Base-by-base conservation (phyloP, 345 rosid genomes). In the Lagerstroemia speciosa region DNA sequence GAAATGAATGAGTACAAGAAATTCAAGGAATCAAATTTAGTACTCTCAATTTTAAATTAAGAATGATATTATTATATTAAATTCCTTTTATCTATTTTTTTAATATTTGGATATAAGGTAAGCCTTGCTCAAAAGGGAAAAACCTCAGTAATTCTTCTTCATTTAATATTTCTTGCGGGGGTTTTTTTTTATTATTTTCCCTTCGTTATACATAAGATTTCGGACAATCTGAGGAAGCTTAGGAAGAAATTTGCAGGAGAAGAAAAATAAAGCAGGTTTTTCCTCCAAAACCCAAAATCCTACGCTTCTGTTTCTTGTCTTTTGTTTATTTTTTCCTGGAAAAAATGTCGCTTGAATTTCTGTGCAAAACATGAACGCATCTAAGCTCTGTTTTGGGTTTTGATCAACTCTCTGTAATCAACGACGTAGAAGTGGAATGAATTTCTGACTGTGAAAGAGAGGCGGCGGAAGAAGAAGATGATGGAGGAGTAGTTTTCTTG, bases 171-270 rank as follows among this genome's bases (percentile, higher is more conserved):
- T 72, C 69, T 72, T 72, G 27, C 66, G 7, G 38, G 5, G 38
- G 7, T 5, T 9, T 36, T 4, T 36, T 27, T 48, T 24, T n/a
- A n/a, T n/a, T n/a, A n/a, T n/a, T n/a, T n/a, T n/a, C n/a, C n/a
- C 33, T 52, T 71, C n/a, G 31, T 40, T 65, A 66, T 65, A 65
- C 67, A 17, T 62, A 60, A 45, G 55, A 60, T 27, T 72, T 72
- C 70, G 60, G 75, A 72, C 71, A 58, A 33, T 73, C 61, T 43
- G 62, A 38, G 67, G 76, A 73, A 67, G 68, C 71, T 67, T 67
- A 67, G 76, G 63, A 67, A 67, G 48, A 69, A 62, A 73, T 43
- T 73, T 67, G 68, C 45, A 24, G 46, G 24, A 33, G 38, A 58
- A 17, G 27, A 26, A 40, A 41, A 61, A 29, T 19, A 48, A 69